Conservation (phyloP, 768 basidiomycete genomes). For the Serendipita vermifera region DNA sequence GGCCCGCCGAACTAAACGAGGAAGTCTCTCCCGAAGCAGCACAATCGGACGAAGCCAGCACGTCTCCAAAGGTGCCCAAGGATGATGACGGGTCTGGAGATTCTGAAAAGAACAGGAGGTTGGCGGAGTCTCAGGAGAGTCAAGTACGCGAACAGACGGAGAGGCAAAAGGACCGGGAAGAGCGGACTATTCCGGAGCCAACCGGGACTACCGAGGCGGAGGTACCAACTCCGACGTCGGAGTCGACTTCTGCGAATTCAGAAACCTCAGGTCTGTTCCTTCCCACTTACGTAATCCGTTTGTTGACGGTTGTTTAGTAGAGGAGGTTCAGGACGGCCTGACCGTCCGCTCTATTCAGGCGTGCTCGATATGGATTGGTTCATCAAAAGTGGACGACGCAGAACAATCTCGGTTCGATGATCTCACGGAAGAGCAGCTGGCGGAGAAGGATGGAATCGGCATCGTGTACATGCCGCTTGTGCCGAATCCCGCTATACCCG, state of each 20-base stretch:
- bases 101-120: slow-evolving; percentile 11
- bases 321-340: too few species aligned
- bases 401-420: slow-evolving; percentile 15
- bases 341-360: slow-evolving; percentile 11
- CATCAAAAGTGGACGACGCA: slow-evolving; percentile 14
- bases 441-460: slow-evolving; percentile 18
- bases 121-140: slow-evolving; percentile 16
- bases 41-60: too few species aligned
- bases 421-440: slow-evolving; percentile 17
- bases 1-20: slow-evolving; percentile 13
- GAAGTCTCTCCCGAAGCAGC: neutral
- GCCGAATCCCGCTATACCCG: slow-evolving; percentile 16
- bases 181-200: slow-evolving; percentile 7
- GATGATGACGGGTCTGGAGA: neutral
- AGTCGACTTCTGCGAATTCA: too few species aligned
- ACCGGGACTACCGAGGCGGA: neutral
- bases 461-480: slow-evolving; percentile 20
- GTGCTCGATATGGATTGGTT: slow-evolving; percentile 20
- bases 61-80: too few species aligned
- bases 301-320: too few species aligned
- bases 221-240: neutral
- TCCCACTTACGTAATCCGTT: neutral
- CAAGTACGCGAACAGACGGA: slow-evolving; percentile 16
- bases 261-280: neutral
- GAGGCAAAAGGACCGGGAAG: slow-evolving; percentile 8